These are phyloP conservation scores for Aspergillus hancockii DNA, from an alignment of 495 filamentous ascomycete genomes.

Conservation along the genomic window DNA sequence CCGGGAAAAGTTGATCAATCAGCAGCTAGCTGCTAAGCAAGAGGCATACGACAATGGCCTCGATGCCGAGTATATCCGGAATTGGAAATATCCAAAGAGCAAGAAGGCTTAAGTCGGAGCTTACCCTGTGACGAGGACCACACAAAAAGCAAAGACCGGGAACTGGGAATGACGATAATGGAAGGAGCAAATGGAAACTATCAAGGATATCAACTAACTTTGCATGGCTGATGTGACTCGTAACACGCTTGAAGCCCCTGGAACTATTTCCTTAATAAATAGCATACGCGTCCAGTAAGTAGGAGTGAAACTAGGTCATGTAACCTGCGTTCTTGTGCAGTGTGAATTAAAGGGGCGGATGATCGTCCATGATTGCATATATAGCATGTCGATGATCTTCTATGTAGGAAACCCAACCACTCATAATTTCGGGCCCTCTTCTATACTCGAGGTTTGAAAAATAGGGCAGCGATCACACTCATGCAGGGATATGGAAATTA, in stretches of 20 bases:
- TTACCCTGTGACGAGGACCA: neutral
- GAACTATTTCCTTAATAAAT: neutral
- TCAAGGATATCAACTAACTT: neutral
- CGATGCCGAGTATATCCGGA: slow-evolving; percentile 63
- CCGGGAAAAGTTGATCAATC: slow-evolving; percentile 60
- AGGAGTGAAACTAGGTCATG: neutral
- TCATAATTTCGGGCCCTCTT: neutral
- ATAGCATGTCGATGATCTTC: neutral
- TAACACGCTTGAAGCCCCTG: neutral
- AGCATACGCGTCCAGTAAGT: neutral
- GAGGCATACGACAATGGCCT: slow-evolving; percentile 65
- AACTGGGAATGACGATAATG: neutral
- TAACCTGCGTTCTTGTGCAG: neutral
- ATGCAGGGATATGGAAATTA: neutral
- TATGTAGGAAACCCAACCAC: neutral
- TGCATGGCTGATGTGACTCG: neutral
- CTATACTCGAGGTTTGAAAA: neutral
- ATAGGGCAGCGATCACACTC: neutral
- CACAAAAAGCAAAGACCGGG: no score
- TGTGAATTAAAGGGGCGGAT: neutral
- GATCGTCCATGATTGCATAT: neutral
- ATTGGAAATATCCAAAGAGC: slow-evolving; percentile 52
- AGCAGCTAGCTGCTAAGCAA: slow-evolving; percentile 57
- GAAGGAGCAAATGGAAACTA: neutral
- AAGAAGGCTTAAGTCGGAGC: slow-evolving; percentile 6